Percentiles rank a stretch among this genome's conserved stretches.
Evolutionary conservation across 2,329 filamentous ascomycete species (phyloP).

Genomic region (Zasmidium angulare): DNA sequence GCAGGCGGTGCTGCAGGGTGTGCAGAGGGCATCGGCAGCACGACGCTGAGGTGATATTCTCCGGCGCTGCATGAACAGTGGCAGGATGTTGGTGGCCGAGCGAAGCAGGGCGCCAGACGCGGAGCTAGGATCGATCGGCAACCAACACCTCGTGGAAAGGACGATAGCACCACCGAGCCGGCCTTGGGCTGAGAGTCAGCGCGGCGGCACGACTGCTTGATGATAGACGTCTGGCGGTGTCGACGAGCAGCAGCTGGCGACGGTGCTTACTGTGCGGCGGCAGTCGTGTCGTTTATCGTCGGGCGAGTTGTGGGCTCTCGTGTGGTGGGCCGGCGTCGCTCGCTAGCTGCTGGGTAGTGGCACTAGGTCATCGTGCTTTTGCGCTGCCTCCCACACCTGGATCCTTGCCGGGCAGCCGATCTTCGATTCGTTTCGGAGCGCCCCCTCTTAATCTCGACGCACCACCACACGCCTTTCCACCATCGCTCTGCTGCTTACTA

Average conservation of each 20-base stretch:
- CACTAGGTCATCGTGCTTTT: slow-evolving; percentile 1
- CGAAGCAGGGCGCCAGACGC: neutral
- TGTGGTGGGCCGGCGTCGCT: neutral
- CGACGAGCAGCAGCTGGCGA: too few relatives aligned
- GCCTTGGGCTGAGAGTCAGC: too few relatives aligned
- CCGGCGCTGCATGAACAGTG: slow-evolving; percentile 1
- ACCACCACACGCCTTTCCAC: neutral
- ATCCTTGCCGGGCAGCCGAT: neutral
- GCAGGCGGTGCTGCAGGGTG: neutral
- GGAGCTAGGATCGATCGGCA: neutral
- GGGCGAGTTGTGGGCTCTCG: too few relatives aligned
- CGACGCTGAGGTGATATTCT: neutral
- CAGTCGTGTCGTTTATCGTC: neutral
- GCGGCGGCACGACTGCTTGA: too few relatives aligned
- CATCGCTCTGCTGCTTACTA: slow-evolving; percentile 3
- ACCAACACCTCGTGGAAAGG: neutral
- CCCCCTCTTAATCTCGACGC: neutral
- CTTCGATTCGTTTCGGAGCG: slow-evolving; percentile 1
- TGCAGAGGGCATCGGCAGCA: neutral
- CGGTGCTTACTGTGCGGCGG: too few relatives aligned
- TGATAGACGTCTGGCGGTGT: too few relatives aligned
- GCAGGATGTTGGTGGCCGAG: neutral
- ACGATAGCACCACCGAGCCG: neutral
- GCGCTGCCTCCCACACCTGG: neutral
- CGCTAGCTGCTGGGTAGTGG: neutral